A percentile compares a stretch with the other conserved stretches of the same genome.
phyloP scores from a whole-genome alignment of 2,329 filamentous ascomycete genomes.

The Fusarium burgessii region DNA sequence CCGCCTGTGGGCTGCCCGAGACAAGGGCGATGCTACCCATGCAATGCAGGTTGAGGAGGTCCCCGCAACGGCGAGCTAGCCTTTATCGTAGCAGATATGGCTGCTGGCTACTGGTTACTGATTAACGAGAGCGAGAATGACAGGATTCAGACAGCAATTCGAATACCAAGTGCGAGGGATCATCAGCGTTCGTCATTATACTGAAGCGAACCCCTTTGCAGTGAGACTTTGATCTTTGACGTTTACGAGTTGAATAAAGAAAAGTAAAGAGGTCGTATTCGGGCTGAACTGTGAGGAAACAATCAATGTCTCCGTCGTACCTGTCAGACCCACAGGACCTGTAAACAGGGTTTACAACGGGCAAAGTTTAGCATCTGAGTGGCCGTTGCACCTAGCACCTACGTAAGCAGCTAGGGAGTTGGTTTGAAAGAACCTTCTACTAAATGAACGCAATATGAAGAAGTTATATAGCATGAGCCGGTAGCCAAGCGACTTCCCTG shows the following conservation, averaged over 20 bases:
- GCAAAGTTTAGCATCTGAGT: not conserved
- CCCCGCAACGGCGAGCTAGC: constrained; percentile 9
- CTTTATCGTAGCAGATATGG: not conserved
- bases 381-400: not conserved
- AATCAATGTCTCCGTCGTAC: not conserved
- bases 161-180: not conserved
- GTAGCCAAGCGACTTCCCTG: not conserved
- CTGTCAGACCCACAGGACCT: constrained; percentile 1
- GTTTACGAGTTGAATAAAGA: constrained; percentile 5
- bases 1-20: constrained; percentile 26
- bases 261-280: not conserved
- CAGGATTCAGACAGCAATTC: not conserved
- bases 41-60: not conserved
- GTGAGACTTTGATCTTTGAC: constrained; percentile 4
- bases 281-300: not conserved
- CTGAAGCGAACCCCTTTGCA: not conserved
- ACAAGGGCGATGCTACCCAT: constrained; percentile 24
- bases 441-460: not conserved
- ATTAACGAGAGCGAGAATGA: not conserved
- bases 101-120: not conserved
- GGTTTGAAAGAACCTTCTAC: not conserved
- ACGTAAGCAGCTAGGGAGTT: not conserved
- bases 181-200: constrained; percentile 27
- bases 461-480: not conserved
- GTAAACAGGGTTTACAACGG: not conserved